Base-by-base conservation (phyloP, 306 rosid species). In the Pachyrhizus erosus region DNA sequence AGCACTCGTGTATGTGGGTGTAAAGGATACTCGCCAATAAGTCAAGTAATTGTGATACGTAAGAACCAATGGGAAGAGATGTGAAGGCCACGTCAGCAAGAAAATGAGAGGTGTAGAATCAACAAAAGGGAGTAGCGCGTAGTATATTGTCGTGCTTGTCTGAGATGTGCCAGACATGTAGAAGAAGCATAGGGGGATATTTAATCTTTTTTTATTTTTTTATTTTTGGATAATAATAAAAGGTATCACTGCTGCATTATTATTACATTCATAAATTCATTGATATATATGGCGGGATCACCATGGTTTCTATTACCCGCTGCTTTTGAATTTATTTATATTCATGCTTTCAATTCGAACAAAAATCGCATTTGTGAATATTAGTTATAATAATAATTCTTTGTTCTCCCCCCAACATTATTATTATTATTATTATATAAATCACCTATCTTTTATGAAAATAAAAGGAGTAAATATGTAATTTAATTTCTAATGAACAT, bases 101-200 rank as follows among this genome's bases (percentile, higher is more conserved):
- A 2, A 2, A 15, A 4, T 49, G 18, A n/a, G 40, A 78, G 70
- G 69, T 78, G 60, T 51, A 40, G 9, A 2, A 9, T 26, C 0
- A 0, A 2, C 21, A 75, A 34, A 17, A 10, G 33, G 8, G 61
- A 78, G 73, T 23, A 27, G 85, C 86, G 73, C 82, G 84, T 85
- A 0, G 43, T 8, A 13, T 8, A 18, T 9, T 3, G 34, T 18
- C 5, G 24, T 67, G 70, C 79, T 13, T 86, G 85, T 70, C 80
- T 61, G 37, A 79, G 20, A 60, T 42, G 43, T 21, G 52, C 7
- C 83, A 70, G 85, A 83, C 82, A 83, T 37, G 9, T 58, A 14
- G n/a, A 62, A 31, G 70, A 37, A 34, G 40, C 42, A 58, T 0
- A 57, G 51, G 76, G 37, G 3, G 21, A 49, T 0, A 42, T 5